Evolutionary conservation across 331 rosid species (phyloP), one percentile per base, ranked within the genome.

Genomic region (Ulmus americana): DNA sequence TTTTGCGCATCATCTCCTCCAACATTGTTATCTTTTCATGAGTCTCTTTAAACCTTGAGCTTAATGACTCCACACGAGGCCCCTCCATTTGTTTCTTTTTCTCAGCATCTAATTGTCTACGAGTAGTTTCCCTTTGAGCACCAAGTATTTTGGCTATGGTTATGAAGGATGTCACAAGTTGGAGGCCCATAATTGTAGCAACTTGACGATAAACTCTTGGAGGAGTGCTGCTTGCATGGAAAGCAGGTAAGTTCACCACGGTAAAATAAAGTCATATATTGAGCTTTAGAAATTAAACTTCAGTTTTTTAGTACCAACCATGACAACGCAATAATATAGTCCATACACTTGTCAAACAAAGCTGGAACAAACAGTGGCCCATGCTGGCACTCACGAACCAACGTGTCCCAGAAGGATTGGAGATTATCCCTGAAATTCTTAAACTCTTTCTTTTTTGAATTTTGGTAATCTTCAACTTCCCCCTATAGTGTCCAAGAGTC

Each of bases 1-100:
- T 83, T 75, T 86, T 89, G 55, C 95, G 95, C 98, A 92, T 92
- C 95, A 92, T 83, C 90, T 92, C 96, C 80, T 92, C 97, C 75
- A 92, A 74, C 67, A 80, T 65, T 39, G 91, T 84, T 69, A 89
- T 86, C 67, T 81, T 85, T 70, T 89, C 95, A 64, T 92, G 97
- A 71, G 96, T 89, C 62, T 40, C 78, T 0, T 95, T 83, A 69
- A 83, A 86, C 70, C 98, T 89, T 80, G 86, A 89, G 81, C 79
- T 85, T 51, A 92, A 77, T 38, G 97, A 92, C 71, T 92, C 98
- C 80, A 85, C 73, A 55, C 95, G 95, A 79, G 96, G 95, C 54
- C 98, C 96, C 64, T 89, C 98, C 12, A 75, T 72, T 69, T 73
- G 80, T 85, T 92, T 92, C 85, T 83, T 92, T 79, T 89, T 89